These are phyloP conservation scores for Tricholomella constricta DNA, from an alignment of 768 basidiomycete species.

Conservation along the genomic window DNA sequence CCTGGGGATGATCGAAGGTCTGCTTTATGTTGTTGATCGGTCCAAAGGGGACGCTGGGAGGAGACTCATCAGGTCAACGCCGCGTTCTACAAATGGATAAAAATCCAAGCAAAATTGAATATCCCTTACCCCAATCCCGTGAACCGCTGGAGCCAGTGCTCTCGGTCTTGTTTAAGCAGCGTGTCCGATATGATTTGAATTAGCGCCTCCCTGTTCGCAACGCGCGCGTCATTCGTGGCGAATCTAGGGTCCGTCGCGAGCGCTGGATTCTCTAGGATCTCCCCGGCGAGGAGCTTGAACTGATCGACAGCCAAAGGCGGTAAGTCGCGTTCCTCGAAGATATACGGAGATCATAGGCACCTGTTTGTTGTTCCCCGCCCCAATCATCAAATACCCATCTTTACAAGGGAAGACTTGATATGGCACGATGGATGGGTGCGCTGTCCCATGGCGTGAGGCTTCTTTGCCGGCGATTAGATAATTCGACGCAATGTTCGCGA, in stretches of 20 bases:
- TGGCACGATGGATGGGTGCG: slow-evolving; percentile 92
- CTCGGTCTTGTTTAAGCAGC: slow-evolving; percentile 58
- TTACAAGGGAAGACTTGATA: slow-evolving; percentile 90
- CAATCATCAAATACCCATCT: slow-evolving; percentile 91
- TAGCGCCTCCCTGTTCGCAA: slow-evolving; percentile 72
- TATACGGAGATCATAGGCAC: slow-evolving; percentile 33
- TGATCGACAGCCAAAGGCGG: slow-evolving; percentile 28
- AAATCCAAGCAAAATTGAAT: not conserved
- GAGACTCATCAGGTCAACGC: not conserved
- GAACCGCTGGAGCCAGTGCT: slow-evolving; percentile 75
- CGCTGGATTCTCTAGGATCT: slow-evolving; percentile 61
- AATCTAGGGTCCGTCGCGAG: slow-evolving; percentile 66
- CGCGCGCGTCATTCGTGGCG: slow-evolving; percentile 72
- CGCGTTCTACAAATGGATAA: not conserved
- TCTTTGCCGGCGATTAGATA: slow-evolving; percentile 87
- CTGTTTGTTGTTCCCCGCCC: slow-evolving; percentile 89
- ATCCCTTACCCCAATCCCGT: slow-evolving; percentile 73
- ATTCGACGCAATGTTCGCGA: slow-evolving; percentile 92
- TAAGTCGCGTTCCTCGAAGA: not conserved
- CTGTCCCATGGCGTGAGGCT: slow-evolving; percentile 85
- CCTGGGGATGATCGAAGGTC: slow-evolving; percentile 87
- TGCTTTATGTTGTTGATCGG: slow-evolving; percentile 92
- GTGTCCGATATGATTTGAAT: slow-evolving; percentile 65
- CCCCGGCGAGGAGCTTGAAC: slow-evolving; percentile 69
- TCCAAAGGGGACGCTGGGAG: slow-evolving; percentile 72